phyloP scores from a whole-genome alignment of 495 filamentous ascomycete genomes.

The Penicillium coffeae region DNA sequence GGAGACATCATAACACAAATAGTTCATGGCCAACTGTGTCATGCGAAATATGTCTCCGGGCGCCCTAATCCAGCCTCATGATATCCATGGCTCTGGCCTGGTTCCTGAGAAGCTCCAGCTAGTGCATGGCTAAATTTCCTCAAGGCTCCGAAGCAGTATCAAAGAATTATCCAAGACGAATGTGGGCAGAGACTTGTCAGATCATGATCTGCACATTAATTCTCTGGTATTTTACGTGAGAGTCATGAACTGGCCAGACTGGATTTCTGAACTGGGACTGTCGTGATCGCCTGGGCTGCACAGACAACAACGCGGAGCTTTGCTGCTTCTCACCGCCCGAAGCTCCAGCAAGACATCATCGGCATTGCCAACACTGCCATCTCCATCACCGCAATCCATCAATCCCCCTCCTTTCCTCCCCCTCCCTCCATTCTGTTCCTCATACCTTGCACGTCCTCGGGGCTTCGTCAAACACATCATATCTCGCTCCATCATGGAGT shows the following conservation, averaged over 20 bases:
- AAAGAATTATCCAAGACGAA: no score
- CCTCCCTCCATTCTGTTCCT: neutral
- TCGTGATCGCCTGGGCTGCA: no score
- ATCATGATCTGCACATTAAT: no score
- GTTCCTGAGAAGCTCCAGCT: no score
- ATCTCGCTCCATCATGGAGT: slow-evolving; percentile 56
- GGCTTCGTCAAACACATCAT: neutral
- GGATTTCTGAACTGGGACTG: no score
- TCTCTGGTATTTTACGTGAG: no score
- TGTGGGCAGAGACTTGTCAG: no score
- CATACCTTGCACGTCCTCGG: neutral
- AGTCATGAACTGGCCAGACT: no score
- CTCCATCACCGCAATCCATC: neutral
- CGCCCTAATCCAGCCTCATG: neutral
- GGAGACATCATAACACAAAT: slow-evolving; percentile 6
- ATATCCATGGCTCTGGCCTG: no score
- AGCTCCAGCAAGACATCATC: slow-evolving; percentile 8
- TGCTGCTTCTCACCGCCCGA: slow-evolving; percentile 9
- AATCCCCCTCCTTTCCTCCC: neutral
- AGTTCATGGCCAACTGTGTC: neutral
- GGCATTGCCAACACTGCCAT: neutral
- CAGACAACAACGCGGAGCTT: no score
- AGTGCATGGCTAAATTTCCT: no score
- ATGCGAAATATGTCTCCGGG: neutral
- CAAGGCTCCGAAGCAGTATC: no score